A percentile compares a stretch with the other conserved stretches of the same genome.
phyloP scores from a whole-genome alignment of 768 basidiomycete genomes.

The Termitomyces sp. region DNA sequence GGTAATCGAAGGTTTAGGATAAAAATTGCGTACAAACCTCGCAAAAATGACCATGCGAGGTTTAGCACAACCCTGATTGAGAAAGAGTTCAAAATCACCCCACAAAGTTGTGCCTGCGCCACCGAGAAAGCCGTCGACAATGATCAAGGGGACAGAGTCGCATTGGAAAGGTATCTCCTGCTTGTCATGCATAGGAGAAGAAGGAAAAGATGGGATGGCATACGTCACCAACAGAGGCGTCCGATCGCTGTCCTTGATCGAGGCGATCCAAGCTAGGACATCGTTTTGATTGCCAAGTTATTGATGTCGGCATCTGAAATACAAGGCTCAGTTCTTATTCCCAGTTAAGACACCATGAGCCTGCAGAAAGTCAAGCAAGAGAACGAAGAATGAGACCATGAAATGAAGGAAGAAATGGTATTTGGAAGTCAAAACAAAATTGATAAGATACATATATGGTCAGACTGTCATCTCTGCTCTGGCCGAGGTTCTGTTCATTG shows the following conservation, averaged over 20 bases:
- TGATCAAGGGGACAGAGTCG: neutral
- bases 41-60: conserved; percentile 13
- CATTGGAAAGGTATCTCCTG: too few species aligned
- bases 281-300: neutral
- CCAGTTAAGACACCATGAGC: neutral
- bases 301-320: too few species aligned
- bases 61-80: conserved; percentile 10
- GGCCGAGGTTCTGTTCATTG: conserved; percentile 26
- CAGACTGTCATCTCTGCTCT: conserved; percentile 12
- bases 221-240: neutral
- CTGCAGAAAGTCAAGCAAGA: neutral
- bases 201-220: neutral
- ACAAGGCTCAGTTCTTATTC: too few species aligned
- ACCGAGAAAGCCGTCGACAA: conserved; percentile 42
- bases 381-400: neutral
- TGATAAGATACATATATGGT: neutral
- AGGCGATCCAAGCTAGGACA: neutral
- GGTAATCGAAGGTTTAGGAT: neutral
- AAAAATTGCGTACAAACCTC: neutral
- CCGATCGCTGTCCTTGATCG: neutral
- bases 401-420: neutral
- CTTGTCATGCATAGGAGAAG: conserved; percentile 20
- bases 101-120: conserved; percentile 29
- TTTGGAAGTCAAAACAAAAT: neutral
- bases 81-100: conserved; percentile 26